Evolutionary conservation across 2,329 filamentous ascomycete genomes (phyloP), one percentile per base, ranked within the genome.

Genomic region (Fusarium lateritium): DNA sequence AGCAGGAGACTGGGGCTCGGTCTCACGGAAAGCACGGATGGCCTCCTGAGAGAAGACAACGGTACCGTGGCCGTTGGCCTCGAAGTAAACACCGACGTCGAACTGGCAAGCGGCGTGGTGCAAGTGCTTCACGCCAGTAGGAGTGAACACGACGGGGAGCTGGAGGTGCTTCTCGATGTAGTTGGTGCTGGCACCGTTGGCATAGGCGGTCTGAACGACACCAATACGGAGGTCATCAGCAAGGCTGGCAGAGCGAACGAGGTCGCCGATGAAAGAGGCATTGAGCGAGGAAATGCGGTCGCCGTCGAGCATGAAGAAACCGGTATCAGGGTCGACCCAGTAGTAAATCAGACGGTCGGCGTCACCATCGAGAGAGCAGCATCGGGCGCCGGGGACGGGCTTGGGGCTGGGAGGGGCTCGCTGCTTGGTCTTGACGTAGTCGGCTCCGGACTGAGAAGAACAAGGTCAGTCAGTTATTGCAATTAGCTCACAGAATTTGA

Each of bases 381-480:
- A 95, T 62, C 96, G 91, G 68, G 92, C 91, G 56, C 92, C 89
- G 2, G 89, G 86, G 33, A 89, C 86, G 43, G 92, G 92, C 78
- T 94, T 94, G 55, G 94, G 95, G 31, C 84, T 91, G 42, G 92
- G 92, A 52, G 96, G 96, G 62, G 94, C 92, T 69, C 94, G 90
- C 83, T 99, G 96, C 82, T 94, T 94, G 19, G 96, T 98, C 85
- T 99, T 99, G 81, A 99, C 96, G 74, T 89, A 98, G 81, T 99
- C 96, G 76, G 96, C 96, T 79, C 96, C 96, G 77, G 93, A 97
- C 89, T 97, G 13, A 28, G 40, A 36, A 38, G 22, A 49, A 34
- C 6, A 50, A 40, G 17, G 45, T 70, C 36, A 67, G 51, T 56
- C 36, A 67, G 51, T 56, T 49, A 36, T 62, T 56, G 56, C 15